These are phyloP conservation scores for Coemansia erecta DNA, from an alignment of 192 early-diverging fungal genomes.

Conservation along the genomic window DNA sequence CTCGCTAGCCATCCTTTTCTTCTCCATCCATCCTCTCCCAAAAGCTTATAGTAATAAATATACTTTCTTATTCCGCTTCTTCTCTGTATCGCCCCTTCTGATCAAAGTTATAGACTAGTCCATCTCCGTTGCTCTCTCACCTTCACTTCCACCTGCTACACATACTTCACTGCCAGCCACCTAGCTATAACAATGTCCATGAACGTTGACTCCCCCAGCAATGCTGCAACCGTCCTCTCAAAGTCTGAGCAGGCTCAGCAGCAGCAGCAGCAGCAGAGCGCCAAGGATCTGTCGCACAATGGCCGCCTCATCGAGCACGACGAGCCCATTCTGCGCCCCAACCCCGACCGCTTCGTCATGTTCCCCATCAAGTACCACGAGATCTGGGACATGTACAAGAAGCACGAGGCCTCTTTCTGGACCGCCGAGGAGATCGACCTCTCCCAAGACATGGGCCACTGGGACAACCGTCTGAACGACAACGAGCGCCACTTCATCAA, in stretches of 20 bases:
- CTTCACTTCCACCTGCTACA: slow-evolving; percentile 1
- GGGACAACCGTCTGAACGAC: slow-evolving; percentile 77
- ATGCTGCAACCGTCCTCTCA: slow-evolving; percentile 9
- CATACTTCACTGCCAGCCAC: neutral
- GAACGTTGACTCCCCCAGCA: slow-evolving; percentile 28
- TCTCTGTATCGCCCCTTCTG: neutral
- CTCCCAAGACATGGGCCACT: slow-evolving; percentile 85
- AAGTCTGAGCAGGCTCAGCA: slow-evolving; percentile 38
- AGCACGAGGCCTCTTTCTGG: slow-evolving; percentile 97
- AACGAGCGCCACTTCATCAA: slow-evolving; percentile 92
- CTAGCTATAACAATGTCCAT: neutral
- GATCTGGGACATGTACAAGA: slow-evolving; percentile 98
- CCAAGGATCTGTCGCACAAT: slow-evolving; percentile 25
- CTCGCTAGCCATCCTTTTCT: too few species aligned
- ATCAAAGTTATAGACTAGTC: neutral
- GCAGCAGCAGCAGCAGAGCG: slow-evolving; percentile 20
- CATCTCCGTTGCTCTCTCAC: neutral
- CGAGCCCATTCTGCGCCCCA: slow-evolving; percentile 63
- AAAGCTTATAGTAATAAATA: too few species aligned
- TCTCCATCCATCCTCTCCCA: too few species aligned
- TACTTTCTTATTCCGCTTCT: neutral
- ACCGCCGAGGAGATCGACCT: slow-evolving; percentile 95
- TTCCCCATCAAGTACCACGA: slow-evolving; percentile 94
- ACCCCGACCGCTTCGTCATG: slow-evolving; percentile 82
- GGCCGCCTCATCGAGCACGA: slow-evolving; percentile 43